Percentiles rank a stretch among this genome's conserved stretches.
Evolutionary conservation across 2,329 filamentous ascomycete genomes (phyloP).

Genomic region (Cytospora leucostoma): DNA sequence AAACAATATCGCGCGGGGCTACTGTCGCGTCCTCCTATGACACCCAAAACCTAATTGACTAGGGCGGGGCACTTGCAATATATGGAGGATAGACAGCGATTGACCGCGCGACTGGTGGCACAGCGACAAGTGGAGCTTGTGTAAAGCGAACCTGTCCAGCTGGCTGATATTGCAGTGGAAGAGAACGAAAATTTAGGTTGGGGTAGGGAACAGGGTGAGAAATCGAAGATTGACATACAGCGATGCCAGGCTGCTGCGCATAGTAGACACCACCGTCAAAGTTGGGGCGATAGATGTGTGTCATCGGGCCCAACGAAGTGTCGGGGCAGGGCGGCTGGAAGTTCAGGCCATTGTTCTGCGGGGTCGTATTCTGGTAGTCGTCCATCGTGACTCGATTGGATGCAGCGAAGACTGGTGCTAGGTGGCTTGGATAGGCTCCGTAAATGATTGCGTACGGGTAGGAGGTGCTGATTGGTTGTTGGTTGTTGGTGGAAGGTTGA

Average conservation of each 20-base stretch:
- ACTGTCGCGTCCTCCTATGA: conserved; percentile 12
- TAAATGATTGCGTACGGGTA: not conserved
- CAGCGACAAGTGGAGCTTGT: conserved; percentile 5
- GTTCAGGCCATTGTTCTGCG: conserved; percentile 47
- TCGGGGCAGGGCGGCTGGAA: conserved; percentile 62
- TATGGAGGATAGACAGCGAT: conserved; percentile 24
- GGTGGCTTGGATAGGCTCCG: conserved; percentile 10
- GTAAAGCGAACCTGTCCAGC: conserved; percentile 16
- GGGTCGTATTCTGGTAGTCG: conserved; percentile 47
- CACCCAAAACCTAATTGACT: conserved; percentile 12
- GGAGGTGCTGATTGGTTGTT: conserved; percentile 4
- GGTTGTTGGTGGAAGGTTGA: conserved; percentile 14
- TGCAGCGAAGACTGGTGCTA: not conserved
- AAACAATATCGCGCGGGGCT: conserved; percentile 22
- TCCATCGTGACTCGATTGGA: conserved; percentile 32
- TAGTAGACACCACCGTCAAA: conserved; percentile 41
- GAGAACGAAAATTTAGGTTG: conserved; percentile 31
- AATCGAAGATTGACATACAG: conserved; percentile 25
- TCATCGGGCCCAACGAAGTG: conserved; percentile 56
- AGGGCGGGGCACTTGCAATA: conserved; percentile 26
- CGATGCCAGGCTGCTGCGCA: conserved; percentile 22
- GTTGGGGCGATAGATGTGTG: conserved; percentile 58
- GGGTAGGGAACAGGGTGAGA: conserved; percentile 37
- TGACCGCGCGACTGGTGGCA: conserved; percentile 7
- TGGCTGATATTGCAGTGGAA: conserved; percentile 28